Conservation (phyloP, 2,329 filamentous ascomycete genomes). For the Elsinoe ampelina region DNA sequence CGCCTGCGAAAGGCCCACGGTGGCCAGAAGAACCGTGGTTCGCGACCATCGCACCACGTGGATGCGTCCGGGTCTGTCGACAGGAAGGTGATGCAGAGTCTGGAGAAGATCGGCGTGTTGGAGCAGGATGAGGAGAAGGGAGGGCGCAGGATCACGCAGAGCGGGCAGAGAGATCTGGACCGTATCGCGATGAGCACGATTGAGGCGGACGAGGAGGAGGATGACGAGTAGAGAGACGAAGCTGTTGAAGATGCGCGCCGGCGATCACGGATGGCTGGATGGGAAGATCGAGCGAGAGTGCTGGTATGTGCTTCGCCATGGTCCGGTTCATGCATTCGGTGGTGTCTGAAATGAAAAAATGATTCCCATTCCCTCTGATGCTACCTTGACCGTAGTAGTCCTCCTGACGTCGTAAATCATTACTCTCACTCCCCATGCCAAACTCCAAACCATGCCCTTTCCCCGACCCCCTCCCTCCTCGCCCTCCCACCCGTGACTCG, state of each 20-base stretch:
- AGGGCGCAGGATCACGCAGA: slow-evolving; percentile 95
- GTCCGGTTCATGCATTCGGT: slow-evolving; percentile 9
- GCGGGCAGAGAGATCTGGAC: slow-evolving; percentile 98
- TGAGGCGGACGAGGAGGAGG: slow-evolving; percentile 42
- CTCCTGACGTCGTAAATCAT: not conserved
- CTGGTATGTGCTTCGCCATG: not conserved
- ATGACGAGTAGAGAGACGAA: slow-evolving; percentile 25
- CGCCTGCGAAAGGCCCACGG: slow-evolving; percentile 95
- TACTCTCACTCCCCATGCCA: not conserved
- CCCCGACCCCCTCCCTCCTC: not conserved
- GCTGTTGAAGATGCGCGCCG: not conserved
- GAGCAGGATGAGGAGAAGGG: slow-evolving; percentile 98
- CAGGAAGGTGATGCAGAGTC: slow-evolving; percentile 92
- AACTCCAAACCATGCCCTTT: not conserved
- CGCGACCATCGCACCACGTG: slow-evolving; percentile 85
- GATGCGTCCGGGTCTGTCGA: slow-evolving; percentile 92
- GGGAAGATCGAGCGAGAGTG: not conserved
- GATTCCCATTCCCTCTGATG: slow-evolving; percentile 2
- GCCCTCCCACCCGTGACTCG: not conserved
- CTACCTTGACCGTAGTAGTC: no score
- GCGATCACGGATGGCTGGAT: not conserved
- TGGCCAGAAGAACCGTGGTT: slow-evolving; percentile 83
- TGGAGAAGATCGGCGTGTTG: slow-evolving; percentile 98
- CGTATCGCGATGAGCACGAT: slow-evolving; percentile 48
- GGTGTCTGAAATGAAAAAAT: slow-evolving; percentile 9